Percentiles rank a stretch among this genome's conserved stretches.
phyloP scores from a whole-genome alignment of 306 rosid species.

The Betula pendula region DNA sequence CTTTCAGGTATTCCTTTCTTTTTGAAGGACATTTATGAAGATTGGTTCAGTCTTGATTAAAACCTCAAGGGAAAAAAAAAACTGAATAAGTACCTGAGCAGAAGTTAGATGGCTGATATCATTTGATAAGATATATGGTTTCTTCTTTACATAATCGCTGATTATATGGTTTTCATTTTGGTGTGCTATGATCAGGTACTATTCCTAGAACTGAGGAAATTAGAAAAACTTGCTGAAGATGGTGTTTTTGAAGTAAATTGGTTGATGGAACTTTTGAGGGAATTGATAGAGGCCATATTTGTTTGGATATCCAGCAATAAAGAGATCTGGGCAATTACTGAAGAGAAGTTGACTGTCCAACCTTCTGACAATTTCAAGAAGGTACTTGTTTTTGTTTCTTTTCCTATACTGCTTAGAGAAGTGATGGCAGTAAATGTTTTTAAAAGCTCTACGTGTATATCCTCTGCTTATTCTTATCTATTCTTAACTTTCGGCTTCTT shows the following conservation, averaged over 20 bases:
- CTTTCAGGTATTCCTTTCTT: constrained; percentile 55
- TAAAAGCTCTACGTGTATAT: neutral
- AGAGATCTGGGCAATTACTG: constrained; percentile 30
- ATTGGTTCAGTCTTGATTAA: neutral
- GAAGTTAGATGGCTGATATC: neutral
- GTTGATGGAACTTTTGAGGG: constrained; percentile 60
- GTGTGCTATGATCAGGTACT: constrained; percentile 40
- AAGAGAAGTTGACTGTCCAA: constrained; percentile 38
- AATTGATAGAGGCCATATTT: constrained; percentile 52
- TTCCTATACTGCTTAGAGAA: constrained; percentile 5
- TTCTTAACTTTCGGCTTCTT: neutral
- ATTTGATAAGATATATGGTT: neutral
- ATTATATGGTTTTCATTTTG: neutral
- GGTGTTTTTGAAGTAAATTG: constrained; percentile 55
- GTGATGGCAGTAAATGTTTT: constrained; percentile 2
- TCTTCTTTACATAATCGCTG: neutral
- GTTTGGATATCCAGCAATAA: constrained; percentile 56
- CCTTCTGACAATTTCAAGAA: constrained; percentile 38
- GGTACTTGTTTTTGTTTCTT: constrained; percentile 37
- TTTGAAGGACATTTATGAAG: neutral
- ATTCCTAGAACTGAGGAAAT: constrained; percentile 62
- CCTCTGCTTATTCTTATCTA: neutral
- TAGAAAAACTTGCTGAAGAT: constrained; percentile 56
- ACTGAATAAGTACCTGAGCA: neutral
- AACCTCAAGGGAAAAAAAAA: neutral